phyloP scores from a whole-genome alignment of 2,329 filamentous ascomycete genomes.

The Pyrenochaeta sp. region DNA sequence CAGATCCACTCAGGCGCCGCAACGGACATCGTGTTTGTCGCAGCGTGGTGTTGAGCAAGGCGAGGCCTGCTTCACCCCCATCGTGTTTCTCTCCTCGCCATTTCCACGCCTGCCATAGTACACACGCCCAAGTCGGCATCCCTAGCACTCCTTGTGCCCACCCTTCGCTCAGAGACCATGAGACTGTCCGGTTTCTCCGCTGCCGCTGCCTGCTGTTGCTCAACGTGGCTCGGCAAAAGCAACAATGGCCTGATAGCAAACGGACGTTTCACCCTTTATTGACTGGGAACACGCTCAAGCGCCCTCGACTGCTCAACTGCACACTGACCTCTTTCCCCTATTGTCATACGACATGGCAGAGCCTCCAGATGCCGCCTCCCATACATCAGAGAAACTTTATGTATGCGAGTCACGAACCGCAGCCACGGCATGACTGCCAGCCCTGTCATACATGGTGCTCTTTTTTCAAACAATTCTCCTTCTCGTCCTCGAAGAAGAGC shows the following conservation, averaged over 20 bases:
- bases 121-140: too few relatives aligned
- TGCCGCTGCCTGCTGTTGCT: background rate
- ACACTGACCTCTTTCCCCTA: constrained; percentile 2
- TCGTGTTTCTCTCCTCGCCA: background rate
- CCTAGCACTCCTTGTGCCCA: too few relatives aligned
- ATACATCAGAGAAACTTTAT: background rate
- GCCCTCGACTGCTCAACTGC: constrained; percentile 1
- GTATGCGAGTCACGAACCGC: constrained; percentile 1
- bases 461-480: background rate
- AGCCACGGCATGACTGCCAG: background rate
- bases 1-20: constrained; percentile 8
- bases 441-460: background rate
- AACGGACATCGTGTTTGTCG: constrained; percentile 3
- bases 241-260: constrained; percentile 5
- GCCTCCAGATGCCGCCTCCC: constrained; percentile 9
- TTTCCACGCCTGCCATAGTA: background rate
- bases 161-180: too few relatives aligned
- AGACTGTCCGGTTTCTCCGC: constrained; percentile 3
- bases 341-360: constrained; percentile 2
- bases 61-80: background rate
- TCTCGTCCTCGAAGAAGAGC: too few relatives aligned
- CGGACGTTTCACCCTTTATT: constrained; percentile 16
- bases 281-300: constrained; percentile 6
- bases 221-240: constrained; percentile 12
- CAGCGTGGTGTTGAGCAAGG: background rate